Evolutionary conservation across 768 basidiomycete species (phyloP).

Genomic region (Trametes sanguinea): DNA sequence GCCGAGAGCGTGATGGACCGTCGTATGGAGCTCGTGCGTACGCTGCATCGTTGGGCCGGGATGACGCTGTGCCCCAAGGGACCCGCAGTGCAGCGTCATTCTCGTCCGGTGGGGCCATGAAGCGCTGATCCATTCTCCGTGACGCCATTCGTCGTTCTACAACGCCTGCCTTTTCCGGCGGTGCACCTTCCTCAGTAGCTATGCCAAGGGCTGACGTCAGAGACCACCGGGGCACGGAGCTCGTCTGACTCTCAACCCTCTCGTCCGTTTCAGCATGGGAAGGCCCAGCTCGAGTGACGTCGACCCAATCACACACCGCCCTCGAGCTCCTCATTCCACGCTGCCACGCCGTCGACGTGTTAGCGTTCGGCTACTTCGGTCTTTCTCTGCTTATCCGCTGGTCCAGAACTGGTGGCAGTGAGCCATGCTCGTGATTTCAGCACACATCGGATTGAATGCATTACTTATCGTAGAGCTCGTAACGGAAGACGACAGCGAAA

Average conservation of each 20-base stretch:
- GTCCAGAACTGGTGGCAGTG: no score
- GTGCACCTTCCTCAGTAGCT: neutral
- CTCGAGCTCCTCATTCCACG: neutral
- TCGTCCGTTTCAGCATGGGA: no score
- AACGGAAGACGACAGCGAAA: slow-evolving; percentile 3
- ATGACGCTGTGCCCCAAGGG: slow-evolving; percentile 4
- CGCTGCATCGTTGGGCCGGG: slow-evolving; percentile 2
- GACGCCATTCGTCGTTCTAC: neutral
- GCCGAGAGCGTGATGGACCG: neutral
- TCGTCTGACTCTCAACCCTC: neutral
- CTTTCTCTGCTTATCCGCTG: no score
- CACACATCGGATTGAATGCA: neutral
- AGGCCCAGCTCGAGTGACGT: no score
- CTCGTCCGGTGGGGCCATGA: neutral
- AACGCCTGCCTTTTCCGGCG: neutral
- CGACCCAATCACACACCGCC: no score
- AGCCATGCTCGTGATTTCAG: no score
- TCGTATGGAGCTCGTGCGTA: neutral
- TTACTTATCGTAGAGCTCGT: slow-evolving; percentile 12
- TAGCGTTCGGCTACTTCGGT: no score
- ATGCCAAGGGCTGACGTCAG: slow-evolving; percentile 11
- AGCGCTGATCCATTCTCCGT: neutral
- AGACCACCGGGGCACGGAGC: neutral
- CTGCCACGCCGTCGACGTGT: neutral
- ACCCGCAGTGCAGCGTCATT: slow-evolving; percentile 8